Percentiles rank a stretch among this genome's conserved stretches.
Evolutionary conservation across 257 asterid species (phyloP).

Genomic region (Scutellaria barbata): DNA sequence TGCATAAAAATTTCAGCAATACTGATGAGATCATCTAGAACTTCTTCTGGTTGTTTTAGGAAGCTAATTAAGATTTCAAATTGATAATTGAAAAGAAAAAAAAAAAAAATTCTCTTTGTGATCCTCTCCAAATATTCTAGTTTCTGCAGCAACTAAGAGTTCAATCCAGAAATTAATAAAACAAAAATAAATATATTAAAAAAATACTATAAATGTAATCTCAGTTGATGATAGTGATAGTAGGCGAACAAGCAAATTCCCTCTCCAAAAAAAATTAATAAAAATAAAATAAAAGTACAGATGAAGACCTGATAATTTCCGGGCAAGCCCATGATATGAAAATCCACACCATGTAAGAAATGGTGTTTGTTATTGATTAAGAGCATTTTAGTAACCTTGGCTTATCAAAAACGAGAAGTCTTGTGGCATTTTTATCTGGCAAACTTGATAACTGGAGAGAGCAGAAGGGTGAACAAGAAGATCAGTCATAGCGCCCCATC

Average conservation of each 20-base stretch:
- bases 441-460: constrained; percentile 25
- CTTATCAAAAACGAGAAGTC: constrained; percentile 24
- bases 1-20: no score
- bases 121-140: constrained; percentile 1
- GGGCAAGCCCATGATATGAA: neutral
- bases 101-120: no score
- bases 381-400: constrained; percentile 25
- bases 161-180: neutral
- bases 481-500: constrained; percentile 27
- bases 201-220: neutral
- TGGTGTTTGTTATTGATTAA: constrained; percentile 1
- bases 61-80: no score
- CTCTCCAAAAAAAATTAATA: neutral
- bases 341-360: neutral
- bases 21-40: no score
- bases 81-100: no score
- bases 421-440: constrained; percentile 27
- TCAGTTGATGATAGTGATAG: constrained; percentile 43
- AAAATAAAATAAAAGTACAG: constrained; percentile 21
- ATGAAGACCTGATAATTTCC: neutral
- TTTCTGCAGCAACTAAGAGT: constrained; percentile 32
- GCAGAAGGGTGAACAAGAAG: constrained; percentile 32
- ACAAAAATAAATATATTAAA: neutral
- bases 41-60: no score
- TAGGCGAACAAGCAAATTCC: constrained; percentile 31